Evolutionary conservation across 2,329 filamentous ascomycete species (phyloP).

Genomic region (Alternaria gansuensis): DNA sequence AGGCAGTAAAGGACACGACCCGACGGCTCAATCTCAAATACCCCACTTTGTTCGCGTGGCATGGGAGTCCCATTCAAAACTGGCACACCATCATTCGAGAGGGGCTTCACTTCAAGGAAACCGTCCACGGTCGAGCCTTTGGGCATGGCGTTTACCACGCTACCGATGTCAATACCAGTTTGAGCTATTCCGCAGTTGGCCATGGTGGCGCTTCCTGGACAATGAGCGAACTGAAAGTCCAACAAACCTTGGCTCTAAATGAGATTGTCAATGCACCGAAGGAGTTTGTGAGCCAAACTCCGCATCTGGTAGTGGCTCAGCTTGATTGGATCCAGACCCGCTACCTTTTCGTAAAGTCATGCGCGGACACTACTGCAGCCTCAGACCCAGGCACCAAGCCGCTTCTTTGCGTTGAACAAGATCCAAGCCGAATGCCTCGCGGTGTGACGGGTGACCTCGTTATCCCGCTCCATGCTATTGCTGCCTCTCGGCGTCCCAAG

Average conservation of each 20-base stretch:
- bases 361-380: neutral
- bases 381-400: slow-evolving; percentile 31
- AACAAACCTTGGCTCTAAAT: slow-evolving; percentile 74
- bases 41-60: slow-evolving; percentile 85
- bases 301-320: slow-evolving; percentile 76
- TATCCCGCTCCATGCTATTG: slow-evolving; percentile 63
- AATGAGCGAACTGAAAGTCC: slow-evolving; percentile 69
- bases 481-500: slow-evolving; percentile 55
- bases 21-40: slow-evolving; percentile 55
- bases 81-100: slow-evolving; percentile 92
- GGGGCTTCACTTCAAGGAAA: slow-evolving; percentile 75
- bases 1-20: slow-evolving; percentile 64
- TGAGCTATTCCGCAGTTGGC: slow-evolving; percentile 56
- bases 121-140: slow-evolving; percentile 71
- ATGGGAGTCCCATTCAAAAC: slow-evolving; percentile 78
- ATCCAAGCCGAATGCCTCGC: slow-evolving; percentile 52
- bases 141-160: slow-evolving; percentile 88
- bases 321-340: slow-evolving; percentile 90
- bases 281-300: slow-evolving; percentile 64
- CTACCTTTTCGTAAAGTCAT: slow-evolving; percentile 73
- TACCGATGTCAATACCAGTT: slow-evolving; percentile 64
- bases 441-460: slow-evolving; percentile 56
- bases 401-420: slow-evolving; percentile 50
- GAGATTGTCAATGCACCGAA: slow-evolving; percentile 81
- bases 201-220: slow-evolving; percentile 64